Base-by-base conservation (phyloP, 805 yeast species). In the Wickerhamomyces bovis region DNA sequence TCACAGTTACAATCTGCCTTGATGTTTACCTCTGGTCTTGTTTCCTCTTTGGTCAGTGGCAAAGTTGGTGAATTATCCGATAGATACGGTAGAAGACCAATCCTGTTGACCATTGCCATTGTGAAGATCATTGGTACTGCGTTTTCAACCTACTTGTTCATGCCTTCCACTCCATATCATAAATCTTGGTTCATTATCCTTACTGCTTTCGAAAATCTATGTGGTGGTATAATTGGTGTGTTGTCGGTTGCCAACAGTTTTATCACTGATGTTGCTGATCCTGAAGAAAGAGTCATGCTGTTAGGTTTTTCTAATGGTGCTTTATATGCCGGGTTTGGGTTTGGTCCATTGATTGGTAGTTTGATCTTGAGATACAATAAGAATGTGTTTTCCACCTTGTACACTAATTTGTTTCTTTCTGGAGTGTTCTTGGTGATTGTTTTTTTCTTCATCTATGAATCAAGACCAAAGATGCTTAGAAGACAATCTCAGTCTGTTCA, bases 181-280 rank as follows among this genome's bases (percentile, higher is more conserved):
- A 64, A 56, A 45, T 54, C 46, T 61, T 61, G 51, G 25, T 69
- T 80, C 50, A 62, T 84, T 1, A 30, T 72, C 0, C 66, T 77
- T 3, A 72, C 72, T 13, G 48, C 75, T 1, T 31, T 83, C 2
- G 73, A 71, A 26, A 71, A 80, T 22, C 44, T 75, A 4, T 76
- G 82, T n/a, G 96, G 96, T 21, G 84, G 89, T 0, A 43, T 75
- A 9, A 63, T 78, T 49, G 72, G 81, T 6, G 55, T 82, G 30
- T 56, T 84, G 43, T 77, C 83, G 10, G 65, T 84, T 26, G 67
- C 79, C 12, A 82, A 82, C 58, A 78, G 90, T 49, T 89, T 87
- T 58, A 72, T 85, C 16, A 71, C 88, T 4, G 96, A 89, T 65
- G 79, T 87, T 36, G 81, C 81, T 7, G 83, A 80, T 19, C 75